Conservation (phyloP, 495 filamentous ascomycete species). For the Aspergillus asperescens region DNA sequence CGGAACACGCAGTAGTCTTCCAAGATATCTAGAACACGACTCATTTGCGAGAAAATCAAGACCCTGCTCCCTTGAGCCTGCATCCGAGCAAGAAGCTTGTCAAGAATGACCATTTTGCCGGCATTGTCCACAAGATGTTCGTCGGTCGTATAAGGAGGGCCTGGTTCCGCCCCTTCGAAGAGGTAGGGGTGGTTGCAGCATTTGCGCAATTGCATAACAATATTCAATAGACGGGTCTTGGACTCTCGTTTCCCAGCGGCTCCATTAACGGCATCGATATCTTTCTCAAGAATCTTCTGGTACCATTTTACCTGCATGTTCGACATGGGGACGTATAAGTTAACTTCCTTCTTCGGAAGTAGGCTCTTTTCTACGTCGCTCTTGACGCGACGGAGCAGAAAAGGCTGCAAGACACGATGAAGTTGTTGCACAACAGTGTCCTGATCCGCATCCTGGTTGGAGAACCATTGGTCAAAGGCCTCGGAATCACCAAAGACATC, state of each 20-base stretch:
- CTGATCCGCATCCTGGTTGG: slow-evolving; percentile 78
- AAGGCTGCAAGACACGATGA: slow-evolving; percentile 87
- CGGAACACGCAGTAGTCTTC: slow-evolving; percentile 98
- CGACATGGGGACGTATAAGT: slow-evolving; percentile 96
- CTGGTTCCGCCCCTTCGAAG: slow-evolving; percentile 96
- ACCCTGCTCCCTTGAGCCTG: slow-evolving; percentile 82
- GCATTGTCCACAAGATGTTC: slow-evolving; percentile 92
- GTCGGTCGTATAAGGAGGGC: slow-evolving; percentile 95
- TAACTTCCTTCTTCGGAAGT: slow-evolving; percentile 94
- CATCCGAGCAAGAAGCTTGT: slow-evolving; percentile 83
- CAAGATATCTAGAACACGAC: slow-evolving; percentile 90
- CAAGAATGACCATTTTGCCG: slow-evolving; percentile 96
- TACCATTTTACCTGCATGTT: slow-evolving; percentile 99
- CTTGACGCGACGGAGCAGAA: slow-evolving; percentile 94
- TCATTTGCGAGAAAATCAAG: slow-evolving; percentile 99
- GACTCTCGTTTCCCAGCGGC: slow-evolving; percentile 94
- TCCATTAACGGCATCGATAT: slow-evolving; percentile 98
- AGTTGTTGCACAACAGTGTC: slow-evolving; percentile 97
- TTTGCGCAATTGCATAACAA: slow-evolving; percentile 99
- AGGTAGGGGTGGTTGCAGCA: slow-evolving; percentile 99
- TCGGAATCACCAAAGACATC: slow-evolving; percentile 97
- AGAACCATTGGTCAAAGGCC: slow-evolving; percentile 99
- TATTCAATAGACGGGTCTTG: slow-evolving; percentile 98
- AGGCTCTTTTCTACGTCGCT: slow-evolving; percentile 98
- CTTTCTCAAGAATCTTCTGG: slow-evolving; percentile 96